A percentile compares a stretch with the other conserved stretches of the same genome.
Conservation (phyloP, 1,139 yeast species). For the Diutina catenulata region DNA sequence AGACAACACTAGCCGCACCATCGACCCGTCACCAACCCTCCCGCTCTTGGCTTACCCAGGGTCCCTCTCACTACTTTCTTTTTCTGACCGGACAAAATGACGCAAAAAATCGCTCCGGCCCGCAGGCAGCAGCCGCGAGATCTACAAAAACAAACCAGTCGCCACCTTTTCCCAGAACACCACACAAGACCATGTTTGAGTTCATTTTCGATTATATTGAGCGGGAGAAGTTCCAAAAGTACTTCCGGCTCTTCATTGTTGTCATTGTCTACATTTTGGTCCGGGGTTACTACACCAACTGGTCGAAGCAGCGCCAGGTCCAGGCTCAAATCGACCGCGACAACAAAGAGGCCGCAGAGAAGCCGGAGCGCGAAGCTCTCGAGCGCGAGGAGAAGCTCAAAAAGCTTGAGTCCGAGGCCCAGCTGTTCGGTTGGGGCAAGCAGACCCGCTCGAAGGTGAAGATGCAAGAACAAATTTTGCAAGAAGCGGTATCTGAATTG, state of each 20-base stretch:
- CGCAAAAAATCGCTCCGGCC: no score
- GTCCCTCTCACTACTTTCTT: no score
- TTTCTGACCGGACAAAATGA: no score
- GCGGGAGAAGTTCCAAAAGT: constrained; percentile 22
- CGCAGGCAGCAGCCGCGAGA: no score
- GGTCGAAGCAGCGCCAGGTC: constrained; percentile 16
- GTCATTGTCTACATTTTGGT: constrained; percentile 26
- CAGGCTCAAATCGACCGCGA: constrained; percentile 10
- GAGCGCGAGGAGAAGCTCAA: neutral
- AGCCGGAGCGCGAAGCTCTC: constrained; percentile 4
- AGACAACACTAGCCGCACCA: no score
- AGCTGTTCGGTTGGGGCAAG: constrained; percentile 70
- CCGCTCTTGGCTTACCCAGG: no score
- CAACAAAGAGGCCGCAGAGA: constrained; percentile 17
- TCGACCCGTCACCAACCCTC: no score
- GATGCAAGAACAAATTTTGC: constrained; percentile 41
- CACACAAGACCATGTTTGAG: constrained; percentile 18
- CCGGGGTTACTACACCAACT: constrained; percentile 26
- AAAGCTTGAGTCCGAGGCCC: constrained; percentile 26
- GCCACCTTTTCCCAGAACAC: no score
- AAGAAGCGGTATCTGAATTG: constrained; percentile 32
- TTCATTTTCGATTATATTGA: constrained; percentile 27
- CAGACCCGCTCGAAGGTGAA: constrained; percentile 49
- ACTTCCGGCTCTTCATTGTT: constrained; percentile 24
- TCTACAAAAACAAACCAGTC: no score